Percentiles rank a stretch among this genome's conserved stretches.
Conservation (phyloP, 208 protist species). For the Trypanosoma boissoni region DNA sequence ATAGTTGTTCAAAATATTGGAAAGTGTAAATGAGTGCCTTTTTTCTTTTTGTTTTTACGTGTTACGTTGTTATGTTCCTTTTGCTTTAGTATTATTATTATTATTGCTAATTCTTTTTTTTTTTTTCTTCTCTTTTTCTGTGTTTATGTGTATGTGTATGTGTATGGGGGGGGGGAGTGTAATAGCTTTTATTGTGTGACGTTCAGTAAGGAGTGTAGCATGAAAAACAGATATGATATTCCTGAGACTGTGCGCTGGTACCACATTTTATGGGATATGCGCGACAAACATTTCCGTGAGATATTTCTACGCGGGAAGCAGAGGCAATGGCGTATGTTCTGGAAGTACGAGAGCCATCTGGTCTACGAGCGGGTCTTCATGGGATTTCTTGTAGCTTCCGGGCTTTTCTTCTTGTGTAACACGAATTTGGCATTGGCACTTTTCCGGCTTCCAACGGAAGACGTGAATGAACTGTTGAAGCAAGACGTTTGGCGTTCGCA, state of each 20-base stretch:
- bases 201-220: too few species aligned
- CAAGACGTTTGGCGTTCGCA: slow-evolving; percentile 60
- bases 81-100: slow-evolving; percentile 11
- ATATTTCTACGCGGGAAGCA: slow-evolving; percentile 49
- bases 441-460: slow-evolving; percentile 72
- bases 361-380: slow-evolving; percentile 45
- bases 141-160: slow-evolving; percentile 10
- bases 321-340: slow-evolving; percentile 48
- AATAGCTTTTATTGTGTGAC: too few species aligned
- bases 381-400: slow-evolving; percentile 34
- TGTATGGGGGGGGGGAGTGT: too few species aligned
- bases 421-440: slow-evolving; percentile 43
- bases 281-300: slow-evolving; percentile 53
- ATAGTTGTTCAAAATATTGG: slow-evolving; percentile 1
- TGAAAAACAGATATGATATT: slow-evolving; percentile 55
- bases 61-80: neutral
- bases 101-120: slow-evolving; percentile 7
- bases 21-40: neutral
- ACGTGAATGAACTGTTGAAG: slow-evolving; percentile 76
- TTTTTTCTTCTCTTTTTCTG: neutral
- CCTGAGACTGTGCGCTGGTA: slow-evolving; percentile 69
- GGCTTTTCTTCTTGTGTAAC: slow-evolving; percentile 47
- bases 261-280: slow-evolving; percentile 65
- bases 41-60: neutral
- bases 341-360: slow-evolving; percentile 72